These are phyloP conservation scores for Fusarium buxicola DNA, from an alignment of 2,329 filamentous ascomycete genomes.

Conservation along the genomic window DNA sequence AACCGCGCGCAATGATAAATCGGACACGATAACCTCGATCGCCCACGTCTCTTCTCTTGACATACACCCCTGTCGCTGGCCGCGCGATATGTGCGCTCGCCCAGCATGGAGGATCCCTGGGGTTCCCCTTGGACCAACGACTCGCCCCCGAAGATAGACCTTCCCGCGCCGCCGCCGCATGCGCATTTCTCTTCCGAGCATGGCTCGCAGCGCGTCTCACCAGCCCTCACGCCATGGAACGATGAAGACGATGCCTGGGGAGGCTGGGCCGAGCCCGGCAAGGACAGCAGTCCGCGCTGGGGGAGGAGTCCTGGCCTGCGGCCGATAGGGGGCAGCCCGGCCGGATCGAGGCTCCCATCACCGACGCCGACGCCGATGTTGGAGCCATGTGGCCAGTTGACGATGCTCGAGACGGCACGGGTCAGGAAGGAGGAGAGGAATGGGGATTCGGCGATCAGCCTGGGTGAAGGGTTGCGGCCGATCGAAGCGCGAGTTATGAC, in stretches of 20 bases:
- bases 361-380: constrained; percentile 32
- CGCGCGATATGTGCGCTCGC: constrained; percentile 50
- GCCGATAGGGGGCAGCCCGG: constrained; percentile 43
- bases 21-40: constrained; percentile 26
- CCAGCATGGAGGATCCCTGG: constrained; percentile 72
- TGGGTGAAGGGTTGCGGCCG: constrained; percentile 40
- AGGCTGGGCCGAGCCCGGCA: constrained; percentile 50
- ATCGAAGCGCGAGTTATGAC: constrained; percentile 19
- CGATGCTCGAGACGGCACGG: constrained; percentile 29
- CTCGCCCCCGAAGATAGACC: constrained; percentile 51
- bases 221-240: constrained; percentile 47
- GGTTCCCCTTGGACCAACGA: constrained; percentile 67
- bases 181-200: constrained; percentile 48
- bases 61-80: constrained; percentile 20
- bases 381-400: constrained; percentile 44
- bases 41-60: neutral
- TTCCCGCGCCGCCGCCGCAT: constrained; percentile 49
- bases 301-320: constrained; percentile 49
- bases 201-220: constrained; percentile 41
- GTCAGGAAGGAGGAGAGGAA: constrained; percentile 35
- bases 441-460: constrained; percentile 48
- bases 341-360: constrained; percentile 44
- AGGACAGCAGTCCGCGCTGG: constrained; percentile 47
- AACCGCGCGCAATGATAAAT: constrained; percentile 38
- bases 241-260: constrained; percentile 52